These are phyloP conservation scores for Aspergillus melleus DNA, from an alignment of 2,329 filamentous ascomycete species.

Conservation along the genomic window DNA sequence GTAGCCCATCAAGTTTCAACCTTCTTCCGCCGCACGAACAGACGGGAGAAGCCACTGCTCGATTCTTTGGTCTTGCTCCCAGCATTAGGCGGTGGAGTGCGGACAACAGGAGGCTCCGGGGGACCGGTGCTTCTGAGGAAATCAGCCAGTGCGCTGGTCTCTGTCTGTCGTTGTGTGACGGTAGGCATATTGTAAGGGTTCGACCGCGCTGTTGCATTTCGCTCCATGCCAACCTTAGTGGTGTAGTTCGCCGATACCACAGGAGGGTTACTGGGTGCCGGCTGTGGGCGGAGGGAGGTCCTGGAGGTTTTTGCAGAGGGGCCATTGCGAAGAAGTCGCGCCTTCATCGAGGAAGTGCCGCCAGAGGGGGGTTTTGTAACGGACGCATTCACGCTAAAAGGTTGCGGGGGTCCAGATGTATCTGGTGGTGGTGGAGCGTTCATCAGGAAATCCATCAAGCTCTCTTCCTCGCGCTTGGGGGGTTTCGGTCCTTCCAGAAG, in stretches of 20 bases:
- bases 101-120: constrained; percentile 44
- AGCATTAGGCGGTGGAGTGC: constrained; percentile 25
- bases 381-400: constrained; percentile 25
- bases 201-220: constrained; percentile 23
- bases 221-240: constrained; percentile 38
- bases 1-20: constrained; percentile 21
- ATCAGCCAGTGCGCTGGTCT: constrained; percentile 68
- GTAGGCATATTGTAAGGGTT: constrained; percentile 20
- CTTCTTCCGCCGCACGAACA: constrained; percentile 37
- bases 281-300: constrained; percentile 35
- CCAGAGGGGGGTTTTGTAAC: constrained; percentile 17
- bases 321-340: constrained; percentile 35
- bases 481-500: constrained; percentile 45
- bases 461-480: constrained; percentile 44
- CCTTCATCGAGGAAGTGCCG: constrained; percentile 31
- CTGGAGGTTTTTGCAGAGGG: constrained; percentile 33
- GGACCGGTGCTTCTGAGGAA: constrained; percentile 71
- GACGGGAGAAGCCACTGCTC: constrained; percentile 27
- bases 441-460: constrained; percentile 50
- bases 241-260: constrained; percentile 37
- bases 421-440: constrained; percentile 43
- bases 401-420: constrained; percentile 31
- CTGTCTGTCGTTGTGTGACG: constrained; percentile 31
- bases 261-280: constrained; percentile 28
- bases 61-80: constrained; percentile 18